Conservation (phyloP, 176 grass and related monocot genomes). For the Oryza meyeriana region DNA sequence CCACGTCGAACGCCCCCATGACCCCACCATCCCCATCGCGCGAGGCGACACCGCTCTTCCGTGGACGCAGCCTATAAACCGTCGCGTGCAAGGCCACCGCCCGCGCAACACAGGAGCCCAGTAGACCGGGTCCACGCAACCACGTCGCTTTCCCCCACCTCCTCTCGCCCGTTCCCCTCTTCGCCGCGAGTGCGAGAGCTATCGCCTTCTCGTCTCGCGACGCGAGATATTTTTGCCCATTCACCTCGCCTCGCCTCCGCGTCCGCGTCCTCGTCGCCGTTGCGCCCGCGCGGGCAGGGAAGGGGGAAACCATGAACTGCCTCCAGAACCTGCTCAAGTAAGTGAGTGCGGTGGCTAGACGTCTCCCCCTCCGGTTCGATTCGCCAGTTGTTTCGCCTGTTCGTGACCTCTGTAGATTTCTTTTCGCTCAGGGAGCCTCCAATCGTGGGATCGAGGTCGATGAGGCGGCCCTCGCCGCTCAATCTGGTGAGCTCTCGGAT, state of each 20-base stretch:
- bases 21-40: background rate
- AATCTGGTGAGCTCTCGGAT: constrained; percentile 33
- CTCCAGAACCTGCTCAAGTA: constrained; percentile 62
- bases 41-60: background rate
- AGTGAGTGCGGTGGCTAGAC: background rate
- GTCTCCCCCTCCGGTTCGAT: background rate
- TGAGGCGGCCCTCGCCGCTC: constrained; percentile 57
- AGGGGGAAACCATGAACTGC: constrained; percentile 53
- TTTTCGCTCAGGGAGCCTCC: constrained; percentile 47
- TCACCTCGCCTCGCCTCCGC: background rate
- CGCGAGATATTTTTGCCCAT: constrained; percentile 6
- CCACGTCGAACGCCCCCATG: background rate
- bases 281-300: background rate
- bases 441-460: constrained; percentile 48
- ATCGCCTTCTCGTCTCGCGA: background rate
- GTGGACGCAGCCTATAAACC: constrained; percentile 30
- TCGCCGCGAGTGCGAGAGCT: background rate
- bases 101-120: background rate
- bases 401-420: background rate
- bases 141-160: no score
- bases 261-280: background rate
- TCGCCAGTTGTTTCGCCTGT: background rate
- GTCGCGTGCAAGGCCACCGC: background rate
- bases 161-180: background rate
- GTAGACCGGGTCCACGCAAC: constrained; percentile 30